Percentiles rank a stretch among this genome's conserved stretches.
Evolutionary conservation across 2,329 filamentous ascomycete species (phyloP).

Genomic region (Nannizziopsis barbatae): DNA sequence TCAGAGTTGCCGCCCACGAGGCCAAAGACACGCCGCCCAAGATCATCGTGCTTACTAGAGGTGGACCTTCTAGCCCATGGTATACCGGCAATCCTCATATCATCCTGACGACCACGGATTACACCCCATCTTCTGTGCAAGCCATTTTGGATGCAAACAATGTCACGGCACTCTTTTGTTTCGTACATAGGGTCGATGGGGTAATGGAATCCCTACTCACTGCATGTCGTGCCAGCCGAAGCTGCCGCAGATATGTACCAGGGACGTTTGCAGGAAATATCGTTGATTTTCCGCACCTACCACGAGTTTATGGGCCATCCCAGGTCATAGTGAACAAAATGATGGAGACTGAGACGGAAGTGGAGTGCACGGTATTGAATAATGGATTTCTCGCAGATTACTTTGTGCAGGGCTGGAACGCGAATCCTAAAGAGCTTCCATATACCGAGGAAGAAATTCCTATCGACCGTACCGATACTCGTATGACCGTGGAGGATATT

Average conservation of each 20-base stretch:
- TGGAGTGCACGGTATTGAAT: conserved; percentile 18
- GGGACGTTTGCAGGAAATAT: conserved; percentile 17
- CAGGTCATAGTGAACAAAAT: conserved; percentile 10
- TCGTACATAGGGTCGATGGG: conserved; percentile 3
- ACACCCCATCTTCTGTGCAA: background rate
- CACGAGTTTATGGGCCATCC: conserved; percentile 12
- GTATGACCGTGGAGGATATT: background rate
- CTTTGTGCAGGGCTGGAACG: conserved; percentile 8
- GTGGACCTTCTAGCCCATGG: background rate
- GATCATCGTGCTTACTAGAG: conserved; percentile 7
- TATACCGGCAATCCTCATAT: conserved; percentile 2
- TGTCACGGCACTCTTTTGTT: conserved; percentile 4
- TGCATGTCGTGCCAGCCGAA: conserved; percentile 10
- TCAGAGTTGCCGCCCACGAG: background rate
- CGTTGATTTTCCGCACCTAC: conserved; percentile 14
- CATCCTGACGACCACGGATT: background rate
- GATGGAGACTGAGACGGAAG: conserved; percentile 4
- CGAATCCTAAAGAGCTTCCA: background rate
- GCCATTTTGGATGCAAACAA: background rate
- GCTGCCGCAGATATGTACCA: conserved; percentile 18
- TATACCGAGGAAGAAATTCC: background rate
- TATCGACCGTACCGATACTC: background rate
- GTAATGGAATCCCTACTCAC: conserved; percentile 10
- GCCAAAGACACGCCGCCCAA: background rate
- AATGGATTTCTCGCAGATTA: conserved; percentile 19